phyloP scores from a whole-genome alignment of 2,329 filamentous ascomycete species.

The Penicillium sp. region DNA sequence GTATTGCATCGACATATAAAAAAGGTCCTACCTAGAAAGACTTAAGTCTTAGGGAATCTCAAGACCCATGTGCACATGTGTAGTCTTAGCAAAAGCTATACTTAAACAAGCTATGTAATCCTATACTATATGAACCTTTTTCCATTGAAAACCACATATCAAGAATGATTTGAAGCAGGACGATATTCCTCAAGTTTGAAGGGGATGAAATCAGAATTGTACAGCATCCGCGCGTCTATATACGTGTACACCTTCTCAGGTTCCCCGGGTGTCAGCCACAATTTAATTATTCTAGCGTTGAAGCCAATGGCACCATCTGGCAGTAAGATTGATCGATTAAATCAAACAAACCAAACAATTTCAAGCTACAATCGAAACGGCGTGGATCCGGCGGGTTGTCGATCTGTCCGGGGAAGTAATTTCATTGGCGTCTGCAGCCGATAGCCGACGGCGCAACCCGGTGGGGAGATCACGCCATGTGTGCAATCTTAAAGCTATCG shows the following conservation, averaged over 20 bases:
- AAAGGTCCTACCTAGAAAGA: too few relatives aligned
- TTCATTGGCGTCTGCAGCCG: not conserved
- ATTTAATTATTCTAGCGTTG: not conserved
- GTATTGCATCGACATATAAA: too few relatives aligned
- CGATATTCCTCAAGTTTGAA: too few relatives aligned
- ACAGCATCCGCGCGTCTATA: not conserved
- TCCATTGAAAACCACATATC: too few relatives aligned
- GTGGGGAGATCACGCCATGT: constrained; percentile 2
- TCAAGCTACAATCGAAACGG: not conserved
- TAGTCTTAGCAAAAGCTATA: too few relatives aligned
- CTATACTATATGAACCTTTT: too few relatives aligned
- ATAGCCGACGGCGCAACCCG: not conserved
- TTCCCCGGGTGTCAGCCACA: not conserved
- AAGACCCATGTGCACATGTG: too few relatives aligned
- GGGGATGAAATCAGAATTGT: too few relatives aligned
- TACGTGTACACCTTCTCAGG: not conserved
- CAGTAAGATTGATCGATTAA: not conserved
- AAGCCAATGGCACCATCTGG: not conserved
- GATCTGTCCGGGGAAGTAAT: not conserved
- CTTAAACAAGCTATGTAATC: too few relatives aligned
- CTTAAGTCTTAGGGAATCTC: too few relatives aligned
- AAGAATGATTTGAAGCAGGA: too few relatives aligned
- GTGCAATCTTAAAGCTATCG: not conserved
- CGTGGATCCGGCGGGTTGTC: not conserved
- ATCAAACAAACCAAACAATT: not conserved